These are phyloP conservation scores for Solanum pinnatisectum DNA, from an alignment of 257 asterid genomes.

Conservation along the genomic window DNA sequence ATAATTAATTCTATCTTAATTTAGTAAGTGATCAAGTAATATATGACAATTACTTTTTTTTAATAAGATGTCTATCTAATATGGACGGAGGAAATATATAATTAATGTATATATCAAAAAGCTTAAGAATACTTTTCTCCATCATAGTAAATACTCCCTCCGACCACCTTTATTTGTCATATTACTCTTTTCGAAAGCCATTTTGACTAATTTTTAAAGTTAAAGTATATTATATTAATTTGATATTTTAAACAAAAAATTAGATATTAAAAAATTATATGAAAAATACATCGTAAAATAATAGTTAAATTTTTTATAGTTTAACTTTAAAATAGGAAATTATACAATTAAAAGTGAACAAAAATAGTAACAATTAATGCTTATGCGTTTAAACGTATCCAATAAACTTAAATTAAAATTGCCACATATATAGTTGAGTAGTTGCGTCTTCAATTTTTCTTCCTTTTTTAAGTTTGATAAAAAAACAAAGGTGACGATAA, in stretches of 20 bases:
- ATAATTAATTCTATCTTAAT: too few species aligned
- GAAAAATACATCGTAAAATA: too few species aligned
- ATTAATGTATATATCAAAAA: not conserved
- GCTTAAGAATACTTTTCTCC: not conserved
- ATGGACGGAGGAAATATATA: not conserved
- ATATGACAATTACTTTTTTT: too few species aligned
- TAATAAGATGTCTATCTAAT: not conserved
- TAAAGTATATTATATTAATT: too few species aligned
- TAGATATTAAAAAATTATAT: too few species aligned
- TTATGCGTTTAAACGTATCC: not conserved
- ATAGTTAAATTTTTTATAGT: too few species aligned
- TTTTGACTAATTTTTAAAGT: too few species aligned
- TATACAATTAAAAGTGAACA: too few species aligned
- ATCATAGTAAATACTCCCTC: not conserved
- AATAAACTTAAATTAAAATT: not conserved
- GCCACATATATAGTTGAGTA: not conserved
- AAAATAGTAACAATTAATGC: not conserved
- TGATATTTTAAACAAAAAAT: too few species aligned
- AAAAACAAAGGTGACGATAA: not conserved
- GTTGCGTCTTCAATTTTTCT: not conserved
- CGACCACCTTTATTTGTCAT: too few species aligned
- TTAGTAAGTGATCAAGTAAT: too few species aligned
- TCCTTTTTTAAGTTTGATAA: not conserved
- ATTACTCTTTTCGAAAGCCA: fast-evolving
- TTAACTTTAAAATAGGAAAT: too few species aligned